These are phyloP conservation scores for Syzygium aromaticum DNA, from an alignment of 345 rosid genomes.

Conservation along the genomic window DNA sequence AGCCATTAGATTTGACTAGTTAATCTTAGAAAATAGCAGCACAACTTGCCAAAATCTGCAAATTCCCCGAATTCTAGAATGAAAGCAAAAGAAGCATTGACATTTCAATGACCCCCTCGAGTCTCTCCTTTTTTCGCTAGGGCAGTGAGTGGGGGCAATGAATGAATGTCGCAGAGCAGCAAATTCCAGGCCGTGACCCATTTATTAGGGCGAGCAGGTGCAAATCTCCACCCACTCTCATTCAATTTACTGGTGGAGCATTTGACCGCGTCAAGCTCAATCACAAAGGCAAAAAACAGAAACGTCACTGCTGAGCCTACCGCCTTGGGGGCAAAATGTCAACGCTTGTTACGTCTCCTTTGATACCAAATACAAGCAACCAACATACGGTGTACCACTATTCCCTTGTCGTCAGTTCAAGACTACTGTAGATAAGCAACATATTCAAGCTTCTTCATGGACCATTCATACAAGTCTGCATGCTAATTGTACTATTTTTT, in stretches of 20 bases:
- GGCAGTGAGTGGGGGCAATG: background rate
- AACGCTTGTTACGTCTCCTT: background rate
- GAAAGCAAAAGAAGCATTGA: background rate
- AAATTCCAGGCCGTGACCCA: background rate
- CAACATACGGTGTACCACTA: background rate
- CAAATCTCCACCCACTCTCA: constrained; percentile 4
- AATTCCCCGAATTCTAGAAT: background rate
- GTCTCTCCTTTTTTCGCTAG: background rate
- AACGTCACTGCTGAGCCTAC: constrained; percentile 1
- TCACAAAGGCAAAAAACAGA: background rate
- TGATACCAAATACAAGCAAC: background rate
- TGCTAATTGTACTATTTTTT: background rate
- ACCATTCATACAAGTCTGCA: background rate
- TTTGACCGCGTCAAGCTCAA: background rate
- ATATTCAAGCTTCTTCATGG: background rate
- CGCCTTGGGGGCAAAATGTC: background rate
- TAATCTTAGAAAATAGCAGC: background rate
- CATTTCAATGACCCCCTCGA: background rate
- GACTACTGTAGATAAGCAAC: background rate
- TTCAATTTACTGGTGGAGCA: background rate
- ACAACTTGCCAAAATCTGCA: background rate
- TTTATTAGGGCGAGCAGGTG: constrained; percentile 3
- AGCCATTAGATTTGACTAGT: background rate
- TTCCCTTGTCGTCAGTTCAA: background rate
- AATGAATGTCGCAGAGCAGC: background rate